Evolutionary conservation across 306 rosid species (phyloP).

Genomic region (Cucurbita argyrosperma): DNA sequence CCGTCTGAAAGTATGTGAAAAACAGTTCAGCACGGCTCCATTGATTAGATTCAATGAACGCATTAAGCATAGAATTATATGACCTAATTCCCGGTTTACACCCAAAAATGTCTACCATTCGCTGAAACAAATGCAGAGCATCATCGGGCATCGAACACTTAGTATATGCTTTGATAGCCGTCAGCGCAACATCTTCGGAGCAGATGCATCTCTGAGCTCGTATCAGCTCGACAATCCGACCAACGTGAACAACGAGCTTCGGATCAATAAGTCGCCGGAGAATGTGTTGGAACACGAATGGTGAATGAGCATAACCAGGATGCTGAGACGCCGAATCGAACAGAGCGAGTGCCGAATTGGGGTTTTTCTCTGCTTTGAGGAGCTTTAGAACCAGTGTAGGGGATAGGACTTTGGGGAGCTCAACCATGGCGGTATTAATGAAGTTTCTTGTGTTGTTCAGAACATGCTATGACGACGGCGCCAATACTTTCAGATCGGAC

Average conservation of each 20-base stretch:
- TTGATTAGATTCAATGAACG: slow-evolving; percentile 49
- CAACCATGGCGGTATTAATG: slow-evolving; percentile 29
- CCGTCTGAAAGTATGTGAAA: slow-evolving; percentile 37
- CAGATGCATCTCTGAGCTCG: slow-evolving; percentile 36
- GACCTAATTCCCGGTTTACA: slow-evolving; percentile 56
- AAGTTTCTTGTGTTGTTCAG: neutral
- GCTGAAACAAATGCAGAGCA: slow-evolving; percentile 42
- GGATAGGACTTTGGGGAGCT: slow-evolving; percentile 43
- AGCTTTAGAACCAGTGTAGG: slow-evolving; percentile 44
- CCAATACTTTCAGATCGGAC: neutral
- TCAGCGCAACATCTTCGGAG: slow-evolving; percentile 62
- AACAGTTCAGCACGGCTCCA: slow-evolving; percentile 59
- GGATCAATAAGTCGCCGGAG: slow-evolving; percentile 46
- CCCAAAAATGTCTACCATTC: slow-evolving; percentile 58
- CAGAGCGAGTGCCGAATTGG: slow-evolving; percentile 43
- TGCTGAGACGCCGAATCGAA: slow-evolving; percentile 47
- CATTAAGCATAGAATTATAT: slow-evolving; percentile 56
- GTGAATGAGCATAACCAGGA: slow-evolving; percentile 34
- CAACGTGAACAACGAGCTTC: slow-evolving; percentile 25
- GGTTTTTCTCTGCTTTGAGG: slow-evolving; percentile 52
- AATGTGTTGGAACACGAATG: slow-evolving; percentile 49
- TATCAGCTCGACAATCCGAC: slow-evolving; percentile 34
- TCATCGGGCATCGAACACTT: slow-evolving; percentile 63
- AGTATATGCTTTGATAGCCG: slow-evolving; percentile 59
- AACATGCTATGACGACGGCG: neutral